phyloP scores from a whole-genome alignment of 225 moss, liverwort and hornwort species.

The Marchantia paleacea region DNA sequence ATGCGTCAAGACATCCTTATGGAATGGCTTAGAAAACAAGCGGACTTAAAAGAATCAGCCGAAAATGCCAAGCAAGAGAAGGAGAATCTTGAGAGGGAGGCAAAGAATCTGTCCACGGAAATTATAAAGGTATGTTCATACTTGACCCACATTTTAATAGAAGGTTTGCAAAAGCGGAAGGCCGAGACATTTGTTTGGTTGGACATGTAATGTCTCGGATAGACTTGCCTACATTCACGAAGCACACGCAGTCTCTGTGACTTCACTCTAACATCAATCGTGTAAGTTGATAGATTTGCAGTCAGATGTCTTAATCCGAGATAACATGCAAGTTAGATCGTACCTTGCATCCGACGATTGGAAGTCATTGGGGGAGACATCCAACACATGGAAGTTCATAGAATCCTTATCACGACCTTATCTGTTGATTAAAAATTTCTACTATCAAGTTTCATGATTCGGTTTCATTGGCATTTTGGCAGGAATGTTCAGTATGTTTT shows the following conservation, averaged over 20 bases:
- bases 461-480: neutral
- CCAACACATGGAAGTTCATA: too few species aligned
- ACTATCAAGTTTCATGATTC: too few species aligned
- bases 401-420: too few species aligned
- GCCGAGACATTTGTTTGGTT: too few species aligned
- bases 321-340: too few species aligned
- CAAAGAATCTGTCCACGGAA: conserved; percentile 9
- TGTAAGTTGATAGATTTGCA: too few species aligned
- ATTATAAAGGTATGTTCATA: neutral
- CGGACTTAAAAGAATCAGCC: conserved; percentile 20
- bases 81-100: conserved; percentile 17
- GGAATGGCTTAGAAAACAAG: conserved; percentile 36
- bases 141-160: neutral
- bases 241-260: neutral
- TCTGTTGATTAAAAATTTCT: too few species aligned
- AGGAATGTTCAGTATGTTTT: conserved; percentile 37
- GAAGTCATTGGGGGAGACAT: too few species aligned
- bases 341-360: too few species aligned
- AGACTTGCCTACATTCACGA: neutral
- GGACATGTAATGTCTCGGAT: too few species aligned
- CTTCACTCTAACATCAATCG: neutral
- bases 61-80: conserved; percentile 35
- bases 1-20: conserved; percentile 32
- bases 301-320: too few species aligned
- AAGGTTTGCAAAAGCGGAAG: too few species aligned